Conservation (phyloP, 2,329 filamentous ascomycete species). For the Chlorencoelia australis region DNA sequence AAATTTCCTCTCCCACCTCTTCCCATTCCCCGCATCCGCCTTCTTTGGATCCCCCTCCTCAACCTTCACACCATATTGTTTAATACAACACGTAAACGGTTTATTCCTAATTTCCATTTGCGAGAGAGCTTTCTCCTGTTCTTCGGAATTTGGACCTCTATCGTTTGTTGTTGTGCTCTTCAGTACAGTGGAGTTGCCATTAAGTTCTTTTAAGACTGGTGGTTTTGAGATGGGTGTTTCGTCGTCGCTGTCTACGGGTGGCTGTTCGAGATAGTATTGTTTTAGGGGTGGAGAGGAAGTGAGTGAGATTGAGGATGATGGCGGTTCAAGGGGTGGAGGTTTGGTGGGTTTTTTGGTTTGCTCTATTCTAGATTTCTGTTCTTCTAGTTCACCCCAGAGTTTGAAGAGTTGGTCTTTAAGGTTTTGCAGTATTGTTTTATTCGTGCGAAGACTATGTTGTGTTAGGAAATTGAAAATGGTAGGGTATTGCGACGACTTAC, state of each 20-base stretch:
- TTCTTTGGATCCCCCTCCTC: slow-evolving; percentile 30
- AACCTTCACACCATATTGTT: slow-evolving; percentile 55
- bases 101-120: slow-evolving; percentile 34
- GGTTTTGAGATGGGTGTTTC: no score
- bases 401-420: slow-evolving; percentile 64
- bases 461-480: slow-evolving; percentile 2
- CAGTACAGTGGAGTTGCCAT: neutral
- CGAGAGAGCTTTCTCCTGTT: neutral
- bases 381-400: slow-evolving; percentile 81
- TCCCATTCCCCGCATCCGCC: slow-evolving; percentile 35
- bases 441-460: slow-evolving; percentile 42
- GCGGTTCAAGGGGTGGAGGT: neutral
- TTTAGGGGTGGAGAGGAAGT: slow-evolving; percentile 8
- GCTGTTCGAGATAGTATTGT: no score
- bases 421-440: slow-evolving; percentile 36
- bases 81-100: slow-evolving; percentile 61
- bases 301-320: neutral
- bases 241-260: no score
- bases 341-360: neutral
- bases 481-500: slow-evolving; percentile 30
- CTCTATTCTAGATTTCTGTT: slow-evolving; percentile 40
- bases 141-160: neutral
- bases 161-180: no score
- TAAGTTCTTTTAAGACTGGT: neutral
- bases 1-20: slow-evolving; percentile 53